Conservation (phyloP, 805 yeast species). For the Jamesozyma piceae region DNA sequence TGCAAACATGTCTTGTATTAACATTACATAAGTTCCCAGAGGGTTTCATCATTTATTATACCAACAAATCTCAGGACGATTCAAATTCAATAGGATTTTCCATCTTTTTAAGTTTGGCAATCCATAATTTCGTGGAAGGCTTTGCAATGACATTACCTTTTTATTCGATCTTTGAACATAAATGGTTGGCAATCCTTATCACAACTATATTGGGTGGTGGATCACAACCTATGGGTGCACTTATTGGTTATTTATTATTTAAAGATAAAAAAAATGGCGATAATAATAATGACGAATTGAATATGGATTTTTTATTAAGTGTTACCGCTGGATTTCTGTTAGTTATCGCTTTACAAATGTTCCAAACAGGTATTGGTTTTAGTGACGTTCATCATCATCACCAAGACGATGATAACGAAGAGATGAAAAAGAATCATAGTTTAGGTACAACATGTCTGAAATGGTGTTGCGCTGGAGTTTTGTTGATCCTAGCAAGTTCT, state of each 20-base stretch:
- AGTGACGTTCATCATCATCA: conserved; percentile 54
- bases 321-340: conserved; percentile 77
- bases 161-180: conserved; percentile 60
- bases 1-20: conserved; percentile 83
- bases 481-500: conserved; percentile 24
- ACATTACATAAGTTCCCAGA: conserved; percentile 90
- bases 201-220: conserved; percentile 68
- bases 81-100: conserved; percentile 53
- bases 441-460: conserved; percentile 28
- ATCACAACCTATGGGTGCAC: conserved; percentile 86
- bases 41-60: conserved; percentile 72
- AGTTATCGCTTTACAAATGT: conserved; percentile 79
- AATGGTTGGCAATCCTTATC: conserved; percentile 52
- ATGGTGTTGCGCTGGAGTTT: conserved; percentile 30
- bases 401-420: conserved; percentile 19
- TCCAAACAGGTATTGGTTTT: conserved; percentile 70
- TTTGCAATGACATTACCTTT: conserved; percentile 88
- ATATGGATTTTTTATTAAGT: conserved; percentile 43
- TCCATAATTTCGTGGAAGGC: conserved; percentile 91
- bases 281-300: conserved; percentile 29
- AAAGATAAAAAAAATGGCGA: conserved; percentile 31
- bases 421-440: conserved; percentile 23
- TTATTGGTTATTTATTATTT: conserved; percentile 50
- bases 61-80: conserved; percentile 39
- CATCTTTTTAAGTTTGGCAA: conserved; percentile 72